Percentiles rank a stretch among this genome's conserved stretches.
These are phyloP conservation scores for Coemansia sp. DNA, from an alignment of 192 early-diverging fungal species.

Conservation along the genomic window DNA sequence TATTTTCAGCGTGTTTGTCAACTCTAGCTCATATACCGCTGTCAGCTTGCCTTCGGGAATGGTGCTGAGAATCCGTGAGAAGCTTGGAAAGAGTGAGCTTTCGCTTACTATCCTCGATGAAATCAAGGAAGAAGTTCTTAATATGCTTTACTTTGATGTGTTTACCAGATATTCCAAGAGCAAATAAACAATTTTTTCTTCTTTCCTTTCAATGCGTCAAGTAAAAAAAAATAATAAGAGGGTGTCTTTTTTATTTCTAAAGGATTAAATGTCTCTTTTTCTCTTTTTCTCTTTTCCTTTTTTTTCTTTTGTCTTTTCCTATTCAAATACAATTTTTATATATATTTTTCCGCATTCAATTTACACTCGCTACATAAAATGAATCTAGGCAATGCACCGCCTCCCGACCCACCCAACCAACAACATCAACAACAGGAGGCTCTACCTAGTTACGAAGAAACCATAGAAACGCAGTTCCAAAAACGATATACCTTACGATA, in stretches of 20 bases:
- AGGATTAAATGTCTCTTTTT: neutral
- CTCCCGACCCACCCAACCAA: neutral
- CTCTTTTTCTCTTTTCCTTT: neutral
- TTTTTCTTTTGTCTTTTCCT: neutral
- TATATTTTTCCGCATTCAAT: neutral
- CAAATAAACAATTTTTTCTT: conserved; percentile 18
- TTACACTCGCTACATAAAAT: neutral
- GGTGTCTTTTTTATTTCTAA: neutral
- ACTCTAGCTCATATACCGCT: conserved; percentile 45
- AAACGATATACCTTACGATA: conserved; percentile 30
- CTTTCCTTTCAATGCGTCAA: no score
- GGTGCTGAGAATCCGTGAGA: conserved; percentile 38
- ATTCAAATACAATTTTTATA: neutral
- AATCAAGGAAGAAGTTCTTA: conserved; percentile 49
- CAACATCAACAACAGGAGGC: neutral
- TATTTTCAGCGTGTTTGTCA: conserved; percentile 51
- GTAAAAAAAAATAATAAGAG: neutral
- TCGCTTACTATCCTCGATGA: conserved; percentile 51
- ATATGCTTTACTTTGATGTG: conserved; percentile 53
- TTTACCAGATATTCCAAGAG: conserved; percentile 44
- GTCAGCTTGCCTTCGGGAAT: conserved; percentile 42
- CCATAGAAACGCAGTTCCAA: conserved; percentile 21
- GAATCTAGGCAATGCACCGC: neutral
- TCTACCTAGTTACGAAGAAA: conserved; percentile 47
- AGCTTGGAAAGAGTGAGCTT: conserved; percentile 31